A percentile compares a stretch with the other conserved stretches of the same genome.
These are phyloP conservation scores for Candida sp. DNA, from an alignment of 1,139 yeast genomes.

Conservation along the genomic window DNA sequence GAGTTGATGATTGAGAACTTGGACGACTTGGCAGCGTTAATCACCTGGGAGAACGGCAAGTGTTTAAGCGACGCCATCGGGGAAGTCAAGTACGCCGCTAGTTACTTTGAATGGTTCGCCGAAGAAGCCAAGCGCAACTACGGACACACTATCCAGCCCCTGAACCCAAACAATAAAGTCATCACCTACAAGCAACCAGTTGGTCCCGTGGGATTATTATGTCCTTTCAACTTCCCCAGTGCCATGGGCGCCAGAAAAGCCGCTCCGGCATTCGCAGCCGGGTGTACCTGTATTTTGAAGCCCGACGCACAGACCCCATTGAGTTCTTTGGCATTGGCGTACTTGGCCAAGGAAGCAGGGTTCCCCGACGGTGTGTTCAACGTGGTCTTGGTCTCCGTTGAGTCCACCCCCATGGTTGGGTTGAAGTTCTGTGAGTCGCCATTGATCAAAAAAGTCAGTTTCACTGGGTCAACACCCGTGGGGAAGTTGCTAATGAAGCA, in stretches of 20 bases:
- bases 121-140: conserved; percentile 48
- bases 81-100: conserved; percentile 47
- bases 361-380: conserved; percentile 50
- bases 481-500: conserved; percentile 56
- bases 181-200: conserved; percentile 50
- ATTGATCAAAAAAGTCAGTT: conserved; percentile 51
- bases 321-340: conserved; percentile 48
- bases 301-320: conserved; percentile 52
- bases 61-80: conserved; percentile 45
- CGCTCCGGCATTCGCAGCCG: conserved; percentile 53
- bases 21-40: conserved; percentile 46
- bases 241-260: conserved; percentile 56
- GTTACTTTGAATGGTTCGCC: conserved; percentile 49
- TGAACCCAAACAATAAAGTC: conserved; percentile 41
- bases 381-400: conserved; percentile 40
- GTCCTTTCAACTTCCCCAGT: conserved; percentile 53
- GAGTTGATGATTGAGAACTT: conserved; percentile 43
- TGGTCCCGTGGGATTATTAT: conserved; percentile 52
- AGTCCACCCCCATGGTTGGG: conserved; percentile 38
- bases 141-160: conserved; percentile 46
- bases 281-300: conserved; percentile 50
- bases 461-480: conserved; percentile 63
- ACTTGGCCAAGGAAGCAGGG: conserved; percentile 47
- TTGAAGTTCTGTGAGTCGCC: conserved; percentile 41
- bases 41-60: conserved; percentile 51